Evolutionary conservation across 352 stramenopile species (phyloP).

Genomic region (Phytophthora pini): DNA sequence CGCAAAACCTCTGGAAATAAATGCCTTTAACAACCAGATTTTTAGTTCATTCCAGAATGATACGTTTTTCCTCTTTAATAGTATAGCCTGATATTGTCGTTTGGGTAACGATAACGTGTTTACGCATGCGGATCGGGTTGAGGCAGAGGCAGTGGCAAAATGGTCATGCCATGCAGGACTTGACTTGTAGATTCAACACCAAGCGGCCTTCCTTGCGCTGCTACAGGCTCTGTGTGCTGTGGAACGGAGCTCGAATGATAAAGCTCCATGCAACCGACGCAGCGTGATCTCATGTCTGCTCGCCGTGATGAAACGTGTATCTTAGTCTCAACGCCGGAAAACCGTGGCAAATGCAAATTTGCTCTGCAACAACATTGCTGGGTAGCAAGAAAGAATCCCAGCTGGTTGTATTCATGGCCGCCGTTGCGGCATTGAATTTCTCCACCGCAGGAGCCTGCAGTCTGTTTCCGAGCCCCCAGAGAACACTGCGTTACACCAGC

Average conservation of each 20-base stretch:
- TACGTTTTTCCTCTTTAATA: background rate
- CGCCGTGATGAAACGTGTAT: conserved; percentile 2
- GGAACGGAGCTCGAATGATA: conserved; percentile 1
- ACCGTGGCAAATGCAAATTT: background rate
- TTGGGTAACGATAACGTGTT: conserved; percentile 9
- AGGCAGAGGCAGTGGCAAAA: conserved; percentile 16
- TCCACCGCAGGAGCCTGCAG: background rate
- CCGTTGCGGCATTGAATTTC: conserved; percentile 1
- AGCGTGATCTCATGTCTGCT: background rate
- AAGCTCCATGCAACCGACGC: too few relatives aligned
- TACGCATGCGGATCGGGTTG: conserved; percentile 33
- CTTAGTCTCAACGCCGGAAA: conserved; percentile 30
- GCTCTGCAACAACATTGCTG: background rate
- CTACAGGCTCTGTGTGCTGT: background rate
- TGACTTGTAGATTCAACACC: conserved; percentile 6
- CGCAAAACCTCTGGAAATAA: conserved; percentile 15
- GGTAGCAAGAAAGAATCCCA: background rate
- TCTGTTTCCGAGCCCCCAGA: conserved; percentile 4
- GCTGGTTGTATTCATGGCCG: conserved; percentile 17
- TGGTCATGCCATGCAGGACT: conserved; percentile 23
- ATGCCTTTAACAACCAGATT: background rate
- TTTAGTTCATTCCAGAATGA: too few relatives aligned
- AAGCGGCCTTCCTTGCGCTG: background rate
- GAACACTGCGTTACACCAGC: conserved; percentile 11
- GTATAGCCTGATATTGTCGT: background rate